phyloP scores from a whole-genome alignment of 1,284 basidiomycete species.

The Malassezia globosa region DNA sequence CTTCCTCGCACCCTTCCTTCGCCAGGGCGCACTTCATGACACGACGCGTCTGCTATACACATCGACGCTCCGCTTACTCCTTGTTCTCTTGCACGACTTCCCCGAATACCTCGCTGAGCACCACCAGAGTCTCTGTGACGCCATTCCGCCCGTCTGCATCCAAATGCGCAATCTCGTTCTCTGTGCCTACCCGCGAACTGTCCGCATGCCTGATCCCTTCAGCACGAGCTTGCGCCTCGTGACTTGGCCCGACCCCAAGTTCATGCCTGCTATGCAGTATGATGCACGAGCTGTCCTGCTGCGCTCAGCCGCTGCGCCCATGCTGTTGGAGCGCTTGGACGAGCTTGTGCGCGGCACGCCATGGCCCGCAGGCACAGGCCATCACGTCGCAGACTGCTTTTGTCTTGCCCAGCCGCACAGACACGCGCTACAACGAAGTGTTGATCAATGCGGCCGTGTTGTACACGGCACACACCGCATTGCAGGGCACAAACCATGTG shows the following conservation, averaged over 20 bases:
- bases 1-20: constrained; percentile 84
- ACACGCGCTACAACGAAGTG: constrained; percentile 67
- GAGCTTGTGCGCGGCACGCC: constrained; percentile 18
- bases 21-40: constrained; percentile 64
- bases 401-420: constrained; percentile 37
- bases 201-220: constrained; percentile 74
- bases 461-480: constrained; percentile 80
- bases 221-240: constrained; percentile 50
- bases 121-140: constrained; percentile 87
- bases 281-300: constrained; percentile 75
- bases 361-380: background rate
- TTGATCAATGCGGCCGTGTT: constrained; percentile 86
- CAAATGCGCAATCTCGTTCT: constrained; percentile 94
- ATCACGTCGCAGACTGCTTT: background rate
- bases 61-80: constrained; percentile 77
- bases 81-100: constrained; percentile 95
- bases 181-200: constrained; percentile 75
- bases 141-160: constrained; percentile 80
- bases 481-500: constrained; percentile 53
- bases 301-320: constrained; percentile 49
- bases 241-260: constrained; percentile 73
- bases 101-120: constrained; percentile 95
- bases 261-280: constrained; percentile 75
- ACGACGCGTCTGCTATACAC: constrained; percentile 82
- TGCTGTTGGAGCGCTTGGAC: constrained; percentile 19